These are phyloP conservation scores for Urochloa ruziziensis DNA, from an alignment of 176 grass and related monocot genomes.

Conservation along the genomic window DNA sequence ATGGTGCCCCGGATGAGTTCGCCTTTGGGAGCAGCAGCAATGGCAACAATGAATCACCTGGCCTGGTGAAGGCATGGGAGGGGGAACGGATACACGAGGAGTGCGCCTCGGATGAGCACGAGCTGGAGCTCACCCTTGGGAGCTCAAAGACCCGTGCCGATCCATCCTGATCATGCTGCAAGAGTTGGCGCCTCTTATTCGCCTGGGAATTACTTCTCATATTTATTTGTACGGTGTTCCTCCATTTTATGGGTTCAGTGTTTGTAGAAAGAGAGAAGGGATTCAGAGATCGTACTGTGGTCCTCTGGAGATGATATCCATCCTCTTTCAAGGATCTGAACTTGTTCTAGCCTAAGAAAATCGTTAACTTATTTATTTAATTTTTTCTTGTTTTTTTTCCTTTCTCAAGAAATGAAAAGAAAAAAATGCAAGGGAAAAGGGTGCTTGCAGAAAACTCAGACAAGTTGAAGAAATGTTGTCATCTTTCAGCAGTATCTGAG, in stretches of 20 bases:
- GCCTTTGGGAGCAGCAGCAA: constrained; percentile 75
- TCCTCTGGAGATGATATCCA: constrained; percentile 44
- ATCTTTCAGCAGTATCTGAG: constrained; percentile 1
- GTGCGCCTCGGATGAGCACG: constrained; percentile 71
- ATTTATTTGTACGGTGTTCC: constrained; percentile 24
- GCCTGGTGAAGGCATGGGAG: constrained; percentile 85
- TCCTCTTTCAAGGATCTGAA: constrained; percentile 52
- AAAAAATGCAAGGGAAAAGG: background rate
- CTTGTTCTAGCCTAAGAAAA: constrained; percentile 39
- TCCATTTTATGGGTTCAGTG: constrained; percentile 33
- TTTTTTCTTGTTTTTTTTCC: background rate
- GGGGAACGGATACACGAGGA: constrained; percentile 94
- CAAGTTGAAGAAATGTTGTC: background rate
- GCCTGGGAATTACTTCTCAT: constrained; percentile 16
- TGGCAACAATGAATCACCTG: constrained; percentile 36
- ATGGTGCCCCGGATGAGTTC: constrained; percentile 63
- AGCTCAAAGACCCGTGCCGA: constrained; percentile 59
- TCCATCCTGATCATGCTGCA: constrained; percentile 33
- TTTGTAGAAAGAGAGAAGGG: constrained; percentile 49
- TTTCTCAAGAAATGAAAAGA: constrained; percentile 14
- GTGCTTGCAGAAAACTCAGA: constrained; percentile 23
- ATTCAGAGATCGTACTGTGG: constrained; percentile 16
- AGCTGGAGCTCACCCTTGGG: constrained; percentile 94
- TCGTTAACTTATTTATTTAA: constrained; percentile 37
- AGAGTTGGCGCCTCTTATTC: background rate